A percentile compares a stretch with the other conserved stretches of the same genome.
Evolutionary conservation across 345 rosid species (phyloP).

Genomic region (Salix purpurea): DNA sequence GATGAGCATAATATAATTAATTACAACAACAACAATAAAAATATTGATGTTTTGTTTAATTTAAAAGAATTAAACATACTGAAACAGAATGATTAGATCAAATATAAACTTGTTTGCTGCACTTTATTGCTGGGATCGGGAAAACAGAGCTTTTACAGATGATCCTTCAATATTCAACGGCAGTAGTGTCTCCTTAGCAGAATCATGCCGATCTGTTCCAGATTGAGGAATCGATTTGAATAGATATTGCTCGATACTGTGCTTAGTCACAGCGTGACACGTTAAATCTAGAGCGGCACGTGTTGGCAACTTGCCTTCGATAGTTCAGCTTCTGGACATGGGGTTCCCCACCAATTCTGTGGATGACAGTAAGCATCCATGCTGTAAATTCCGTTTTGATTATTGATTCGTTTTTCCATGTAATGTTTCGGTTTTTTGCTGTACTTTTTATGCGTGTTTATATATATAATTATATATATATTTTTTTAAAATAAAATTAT

Average conservation of each 20-base stretch:
- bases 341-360: slow-evolving; percentile 12
- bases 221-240: slow-evolving; percentile 25
- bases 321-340: slow-evolving; percentile 22
- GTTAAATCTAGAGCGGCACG: slow-evolving; percentile 24
- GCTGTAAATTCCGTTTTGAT: too few species aligned
- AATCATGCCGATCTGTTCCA: slow-evolving; percentile 11
- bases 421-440: too few species aligned
- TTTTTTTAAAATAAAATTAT: too few species aligned
- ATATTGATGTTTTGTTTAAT: background rate
- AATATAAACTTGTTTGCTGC: slow-evolving; percentile 17
- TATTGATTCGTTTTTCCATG: too few species aligned
- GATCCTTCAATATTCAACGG: slow-evolving; percentile 6
- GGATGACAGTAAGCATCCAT: slow-evolving; percentile 23
- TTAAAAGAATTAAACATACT: background rate
- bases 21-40: background rate
- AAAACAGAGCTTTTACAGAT: slow-evolving; percentile 23
- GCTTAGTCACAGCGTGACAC: too few species aligned
- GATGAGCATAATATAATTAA: background rate
- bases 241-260: slow-evolving; percentile 28
- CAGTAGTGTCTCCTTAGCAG: slow-evolving; percentile 9
- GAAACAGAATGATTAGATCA: background rate
- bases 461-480: too few species aligned
- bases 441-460: too few species aligned
- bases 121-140: slow-evolving; percentile 27
- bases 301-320: slow-evolving; percentile 22